Base-by-base conservation (phyloP, 2,329 filamentous ascomycete genomes). In the Pseudogymnoascus pannorum region DNA sequence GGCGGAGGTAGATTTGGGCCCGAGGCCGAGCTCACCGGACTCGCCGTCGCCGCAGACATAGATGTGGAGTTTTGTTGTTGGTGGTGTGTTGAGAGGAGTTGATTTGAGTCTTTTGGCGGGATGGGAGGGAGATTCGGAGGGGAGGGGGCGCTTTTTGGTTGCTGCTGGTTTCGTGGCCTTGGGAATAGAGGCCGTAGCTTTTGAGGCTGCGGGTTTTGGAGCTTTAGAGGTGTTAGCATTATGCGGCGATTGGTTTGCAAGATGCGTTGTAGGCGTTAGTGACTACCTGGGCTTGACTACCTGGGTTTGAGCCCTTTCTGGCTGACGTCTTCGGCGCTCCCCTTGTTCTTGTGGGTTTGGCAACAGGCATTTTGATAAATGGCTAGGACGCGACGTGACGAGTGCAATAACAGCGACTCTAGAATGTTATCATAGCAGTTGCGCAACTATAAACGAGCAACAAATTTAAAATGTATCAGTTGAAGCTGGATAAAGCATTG, bases 1-100 rank as follows among this genome's bases (percentile, higher is more conserved):
- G 67, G 91, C 87, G 66, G 91, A 87, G 66, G 89, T 84, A 36
- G 81, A 79, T 73, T 78, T 85, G 63, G 81, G 84, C 48, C 91
- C 91, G 16, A 95, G 82, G 36, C 90, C 91, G 44, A 95, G 86
- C 76, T 95, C 91, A 14, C 42, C 42, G 42, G 42, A 48, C 42
- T 48, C 42, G 20, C 42, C 42, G 14, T 48, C 42, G 22, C 42
- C 42, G 42, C 12, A 24, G 20, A 26, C 22, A 22, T 48, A 26
- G 22, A 48, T 26, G 42, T 26, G 12, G 22, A 48, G 42, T 48
- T 26, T 48, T 4, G 22, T 24, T 16, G 22, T n/a, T n/a, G 42
- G 42, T 1, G 42, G 12, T 3, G 42, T 26, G 22, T 48, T 48
- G 20, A 48, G 22, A 6, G 22, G 5, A 7, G 42, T 26, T 11